Evolutionary conservation across 225 moss, liverwort and hornwort species (phyloP).

Genomic region (Antitrichia curtipendula): DNA sequence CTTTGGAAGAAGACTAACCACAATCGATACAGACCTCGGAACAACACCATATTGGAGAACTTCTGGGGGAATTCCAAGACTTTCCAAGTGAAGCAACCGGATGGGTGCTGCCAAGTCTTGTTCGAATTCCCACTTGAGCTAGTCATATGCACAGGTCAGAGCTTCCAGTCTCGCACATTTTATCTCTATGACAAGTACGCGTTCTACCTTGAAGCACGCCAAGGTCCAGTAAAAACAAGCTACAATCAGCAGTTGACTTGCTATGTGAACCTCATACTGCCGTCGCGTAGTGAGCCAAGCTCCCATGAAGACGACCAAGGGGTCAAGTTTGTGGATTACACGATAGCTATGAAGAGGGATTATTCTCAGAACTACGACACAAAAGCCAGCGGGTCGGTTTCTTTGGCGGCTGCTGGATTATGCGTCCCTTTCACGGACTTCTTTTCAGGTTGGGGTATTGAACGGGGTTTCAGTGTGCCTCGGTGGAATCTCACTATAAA

Average conservation of each 20-base stretch:
- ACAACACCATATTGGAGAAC: constrained; percentile 57
- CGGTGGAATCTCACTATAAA: constrained; percentile 80
- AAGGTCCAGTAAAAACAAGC: constrained; percentile 63
- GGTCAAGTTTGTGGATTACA: constrained; percentile 47
- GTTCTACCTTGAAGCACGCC: constrained; percentile 73
- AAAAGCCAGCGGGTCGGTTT: constrained; percentile 46
- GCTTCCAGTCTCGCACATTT: constrained; percentile 66
- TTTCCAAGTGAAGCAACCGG: constrained; percentile 49
- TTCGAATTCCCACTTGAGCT: constrained; percentile 77
- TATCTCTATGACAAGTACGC: constrained; percentile 49
- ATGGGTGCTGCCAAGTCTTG: constrained; percentile 60
- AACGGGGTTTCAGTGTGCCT: constrained; percentile 55
- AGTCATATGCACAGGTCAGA: constrained; percentile 74
- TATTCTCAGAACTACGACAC: constrained; percentile 65
- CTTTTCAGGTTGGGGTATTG: constrained; percentile 77
- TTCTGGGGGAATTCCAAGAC: constrained; percentile 81
- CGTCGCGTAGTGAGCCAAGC: constrained; percentile 6
- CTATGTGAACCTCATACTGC: constrained; percentile 52
- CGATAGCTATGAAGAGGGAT: constrained; percentile 73
- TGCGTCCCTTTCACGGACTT: constrained; percentile 59
- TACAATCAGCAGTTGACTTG: constrained; percentile 69
- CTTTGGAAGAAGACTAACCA: constrained; percentile 76
- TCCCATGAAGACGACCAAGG: constrained; percentile 4
- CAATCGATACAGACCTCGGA: constrained; percentile 62
- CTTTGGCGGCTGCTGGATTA: constrained; percentile 29